Base-by-base conservation (phyloP, 1,284 basidiomycete species). In the Veloporphyrellus conicus region DNA sequence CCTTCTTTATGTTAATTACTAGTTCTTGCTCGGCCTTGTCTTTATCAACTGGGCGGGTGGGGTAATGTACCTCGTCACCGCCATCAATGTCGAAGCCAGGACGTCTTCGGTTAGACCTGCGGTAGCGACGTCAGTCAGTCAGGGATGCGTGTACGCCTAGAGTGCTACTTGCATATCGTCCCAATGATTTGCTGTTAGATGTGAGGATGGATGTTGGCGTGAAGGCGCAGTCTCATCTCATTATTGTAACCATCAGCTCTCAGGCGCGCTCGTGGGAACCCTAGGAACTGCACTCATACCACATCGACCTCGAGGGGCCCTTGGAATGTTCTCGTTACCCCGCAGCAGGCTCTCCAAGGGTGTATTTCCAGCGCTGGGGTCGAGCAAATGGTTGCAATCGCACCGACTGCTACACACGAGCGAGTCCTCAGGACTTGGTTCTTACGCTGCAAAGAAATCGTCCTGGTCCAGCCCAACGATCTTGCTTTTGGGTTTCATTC, bases 11-110 rank as follows among this genome's bases (percentile, higher is more conserved):
- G 65, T 94, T 93, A 39, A 93, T 76, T 4, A 84, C 83, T 18
- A 97, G 81, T 67, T 97, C 94, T 44, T 84, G 77, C 67, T 97
- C 93, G 40, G 91, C 92, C 76, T 93, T 95, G 64, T 96, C 93
- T 75, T 90, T 93, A 75, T 97, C 93, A 23, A 97, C 93, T 16
- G 93, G 93, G 50, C 93, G 81, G 25, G 93, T 96, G 23, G 93
- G 93, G 70, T 90, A 92, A 67, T 95, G 91, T 46, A 87, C 77
- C 52, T 89, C 78, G 49, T 79, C 87, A 47, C 83, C 83, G 54
- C 54, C 60, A 47, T 88, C 86, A 51, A 84, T 72, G 59, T 87
- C 84, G 64, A 83, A 86, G 47, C 71, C 75, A 51, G 65, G 66
- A 43, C 74, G 72, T 53, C 61, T 61, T 51, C 73, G 64, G 47